phyloP scores from a whole-genome alignment of 106 monocot genomes.

The Acanthochlamys bracteata region DNA sequence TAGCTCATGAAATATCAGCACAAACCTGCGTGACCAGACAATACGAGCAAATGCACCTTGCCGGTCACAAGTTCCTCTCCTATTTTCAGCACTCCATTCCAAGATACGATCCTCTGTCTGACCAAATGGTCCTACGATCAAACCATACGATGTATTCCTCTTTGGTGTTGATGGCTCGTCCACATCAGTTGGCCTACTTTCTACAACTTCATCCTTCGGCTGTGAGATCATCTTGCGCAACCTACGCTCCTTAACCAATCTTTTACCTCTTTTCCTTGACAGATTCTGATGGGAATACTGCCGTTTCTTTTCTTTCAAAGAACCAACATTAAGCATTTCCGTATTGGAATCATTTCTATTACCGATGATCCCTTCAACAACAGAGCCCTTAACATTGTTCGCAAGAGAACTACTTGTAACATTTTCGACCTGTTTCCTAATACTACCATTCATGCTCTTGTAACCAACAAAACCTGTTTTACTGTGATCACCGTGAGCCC shows the following conservation, averaged over 20 bases:
- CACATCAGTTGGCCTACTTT: constrained; percentile 17
- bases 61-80: constrained; percentile 55
- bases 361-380: constrained; percentile 4
- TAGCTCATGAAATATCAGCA: constrained; percentile 88
- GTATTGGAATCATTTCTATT: constrained; percentile 5
- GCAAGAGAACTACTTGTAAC: neutral
- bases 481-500: constrained; percentile 58
- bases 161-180: constrained; percentile 46
- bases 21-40: constrained; percentile 61
- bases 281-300: constrained; percentile 14
- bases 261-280: constrained; percentile 14
- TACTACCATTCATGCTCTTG: constrained; percentile 19
- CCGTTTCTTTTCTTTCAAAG: constrained; percentile 20
- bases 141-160: constrained; percentile 68
- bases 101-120: constrained; percentile 58
- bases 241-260: constrained; percentile 10
- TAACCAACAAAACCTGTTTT: constrained; percentile 45
- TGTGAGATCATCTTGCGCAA: neutral
- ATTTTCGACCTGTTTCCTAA: constrained; percentile 12
- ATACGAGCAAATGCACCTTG: constrained; percentile 50
- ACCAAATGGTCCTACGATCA: constrained; percentile 79
- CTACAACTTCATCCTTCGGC: constrained; percentile 12
- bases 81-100: constrained; percentile 57
- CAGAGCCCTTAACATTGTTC: constrained; percentile 11
- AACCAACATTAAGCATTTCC: constrained; percentile 18